These are phyloP conservation scores for Diaporthe citrichinensis DNA, from an alignment of 2,329 filamentous ascomycete genomes.

Conservation along the genomic window DNA sequence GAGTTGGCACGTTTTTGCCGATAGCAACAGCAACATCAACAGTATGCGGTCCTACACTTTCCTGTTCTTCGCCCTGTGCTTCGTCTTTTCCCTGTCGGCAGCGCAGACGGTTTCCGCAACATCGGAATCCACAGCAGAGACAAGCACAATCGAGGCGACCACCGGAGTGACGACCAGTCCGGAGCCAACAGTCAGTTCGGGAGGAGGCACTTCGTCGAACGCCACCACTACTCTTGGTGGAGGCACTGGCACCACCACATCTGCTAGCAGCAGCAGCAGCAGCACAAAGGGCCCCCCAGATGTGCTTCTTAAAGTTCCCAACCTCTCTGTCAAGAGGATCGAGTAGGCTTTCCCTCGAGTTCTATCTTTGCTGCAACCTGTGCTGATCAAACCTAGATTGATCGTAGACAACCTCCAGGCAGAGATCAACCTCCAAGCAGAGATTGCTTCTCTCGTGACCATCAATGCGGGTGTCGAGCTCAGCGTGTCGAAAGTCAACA, in stretches of 20 bases:
- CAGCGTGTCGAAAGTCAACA: slow-evolving; percentile 66
- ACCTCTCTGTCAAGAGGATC: slow-evolving; percentile 71
- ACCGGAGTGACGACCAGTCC: slow-evolving; percentile 36
- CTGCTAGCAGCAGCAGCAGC: slow-evolving; percentile 35
- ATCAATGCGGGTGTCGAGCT: slow-evolving; percentile 69
- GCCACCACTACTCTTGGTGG: slow-evolving; percentile 43
- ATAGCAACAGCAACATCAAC: neutral
- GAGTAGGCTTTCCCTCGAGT: slow-evolving; percentile 51
- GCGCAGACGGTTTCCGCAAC: slow-evolving; percentile 53
- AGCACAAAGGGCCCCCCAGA: slow-evolving; percentile 62
- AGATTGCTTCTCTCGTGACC: slow-evolving; percentile 70
- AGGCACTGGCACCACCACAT: slow-evolving; percentile 44
- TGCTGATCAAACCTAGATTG: slow-evolving; percentile 49
- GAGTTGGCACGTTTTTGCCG: neutral
- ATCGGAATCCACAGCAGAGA: slow-evolving; percentile 39
- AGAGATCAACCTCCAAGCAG: slow-evolving; percentile 72
- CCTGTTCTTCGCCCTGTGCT: slow-evolving; percentile 49
- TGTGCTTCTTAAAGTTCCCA: slow-evolving; percentile 70
- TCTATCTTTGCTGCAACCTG: neutral
- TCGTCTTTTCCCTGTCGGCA: slow-evolving; percentile 48
- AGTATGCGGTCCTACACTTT: slow-evolving; percentile 44
- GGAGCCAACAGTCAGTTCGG: slow-evolving; percentile 35
- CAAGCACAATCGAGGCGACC: slow-evolving; percentile 42
- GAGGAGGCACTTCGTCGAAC: slow-evolving; percentile 39
- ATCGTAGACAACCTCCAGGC: slow-evolving; percentile 71